Base-by-base conservation (phyloP, 163 green algal species). In the Dunaliella salina region DNA sequence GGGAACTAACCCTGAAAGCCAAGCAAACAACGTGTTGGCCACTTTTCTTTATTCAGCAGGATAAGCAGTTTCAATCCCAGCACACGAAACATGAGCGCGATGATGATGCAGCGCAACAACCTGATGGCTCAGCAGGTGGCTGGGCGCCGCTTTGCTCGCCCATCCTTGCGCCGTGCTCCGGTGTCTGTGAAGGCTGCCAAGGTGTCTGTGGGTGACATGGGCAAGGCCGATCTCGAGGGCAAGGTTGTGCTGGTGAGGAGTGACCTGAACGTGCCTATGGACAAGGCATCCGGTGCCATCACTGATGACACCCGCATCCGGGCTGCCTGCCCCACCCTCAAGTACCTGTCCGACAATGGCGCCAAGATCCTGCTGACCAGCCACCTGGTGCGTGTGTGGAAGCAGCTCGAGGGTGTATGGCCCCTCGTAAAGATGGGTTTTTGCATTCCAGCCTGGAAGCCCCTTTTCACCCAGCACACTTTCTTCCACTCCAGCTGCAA, bases 221-320 rank as follows among this genome's bases (percentile, higher is more conserved):
- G 45, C 83, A 96, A 98, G 93, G 92, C 91, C 34, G 96, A 99
- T 75, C 92, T 99, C 26, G 94, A 98, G 91, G 96, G 96, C 89
- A 98, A 96, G 92, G 75, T 67, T 25, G 91, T 94, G 69, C 88
- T 93, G 22, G 88, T 93, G 57, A 81, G 92, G 87, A 86, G 94
- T 33, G 96, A 99, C 88, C 93, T 99, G 57, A 99, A 99, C 92
- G 94, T 97, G 34, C 96, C 96, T 13, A 93, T 98, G 34, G 94
- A 97, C 92, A 93, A 93, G 78, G 83, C 89, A 92, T 84, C 33
- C 18, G 87, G 92, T 59, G 96, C 95, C 50, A 98, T 99, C 92
- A 98, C 95, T 26, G 97, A 99, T 88, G 97, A 99, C 94, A 99
- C 97, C 57, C 95, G 97, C 88, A 99, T 99, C 89, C 93, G 97